Conservation (phyloP, 2,329 filamentous ascomycete genomes). For the Neonectria ditissima region DNA sequence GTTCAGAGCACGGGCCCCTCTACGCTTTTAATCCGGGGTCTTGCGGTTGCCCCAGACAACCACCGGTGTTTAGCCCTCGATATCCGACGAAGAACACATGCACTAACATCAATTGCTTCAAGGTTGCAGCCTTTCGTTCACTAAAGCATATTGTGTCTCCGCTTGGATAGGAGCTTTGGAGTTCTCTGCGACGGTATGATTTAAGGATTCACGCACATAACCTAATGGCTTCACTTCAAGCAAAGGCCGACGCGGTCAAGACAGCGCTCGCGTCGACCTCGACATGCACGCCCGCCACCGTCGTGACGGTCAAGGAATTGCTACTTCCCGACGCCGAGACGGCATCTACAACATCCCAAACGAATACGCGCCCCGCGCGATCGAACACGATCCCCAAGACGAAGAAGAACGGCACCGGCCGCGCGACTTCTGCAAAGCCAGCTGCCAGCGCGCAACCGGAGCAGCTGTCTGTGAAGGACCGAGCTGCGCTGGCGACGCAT, state of each 20-base stretch:
- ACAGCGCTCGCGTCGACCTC: conserved; percentile 63
- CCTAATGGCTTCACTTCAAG: conserved; percentile 58
- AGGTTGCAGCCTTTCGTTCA: conserved; percentile 40
- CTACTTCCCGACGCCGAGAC: conserved; percentile 52
- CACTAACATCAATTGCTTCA: conserved; percentile 32
- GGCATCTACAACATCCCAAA: conserved; percentile 42
- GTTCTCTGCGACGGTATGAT: conserved; percentile 50
- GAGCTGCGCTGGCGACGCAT: conserved; percentile 76
- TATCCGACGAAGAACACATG: conserved; percentile 21
- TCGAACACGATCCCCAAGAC: conserved; percentile 41
- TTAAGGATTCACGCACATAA: conserved; percentile 45
- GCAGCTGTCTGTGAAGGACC: conserved; percentile 60
- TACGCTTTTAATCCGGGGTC: conserved; percentile 22
- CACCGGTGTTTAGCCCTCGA: conserved; percentile 48
- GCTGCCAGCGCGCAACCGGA: conserved; percentile 42
- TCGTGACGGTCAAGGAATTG: conserved; percentile 61
- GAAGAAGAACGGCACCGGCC: conserved; percentile 34
- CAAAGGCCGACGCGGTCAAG: conserved; percentile 64
- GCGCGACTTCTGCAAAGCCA: conserved; percentile 30
- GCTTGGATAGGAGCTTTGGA: conserved; percentile 40
- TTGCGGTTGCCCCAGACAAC: conserved; percentile 54
- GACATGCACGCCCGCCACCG: conserved; percentile 65
- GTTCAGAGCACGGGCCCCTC: conserved; percentile 41
- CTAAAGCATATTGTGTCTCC: conserved; percentile 39
- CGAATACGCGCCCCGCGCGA: conserved; percentile 46